These are phyloP conservation scores for Pterocarpus macrocarpus DNA, from an alignment of 306 rosid genomes.

Conservation along the genomic window DNA sequence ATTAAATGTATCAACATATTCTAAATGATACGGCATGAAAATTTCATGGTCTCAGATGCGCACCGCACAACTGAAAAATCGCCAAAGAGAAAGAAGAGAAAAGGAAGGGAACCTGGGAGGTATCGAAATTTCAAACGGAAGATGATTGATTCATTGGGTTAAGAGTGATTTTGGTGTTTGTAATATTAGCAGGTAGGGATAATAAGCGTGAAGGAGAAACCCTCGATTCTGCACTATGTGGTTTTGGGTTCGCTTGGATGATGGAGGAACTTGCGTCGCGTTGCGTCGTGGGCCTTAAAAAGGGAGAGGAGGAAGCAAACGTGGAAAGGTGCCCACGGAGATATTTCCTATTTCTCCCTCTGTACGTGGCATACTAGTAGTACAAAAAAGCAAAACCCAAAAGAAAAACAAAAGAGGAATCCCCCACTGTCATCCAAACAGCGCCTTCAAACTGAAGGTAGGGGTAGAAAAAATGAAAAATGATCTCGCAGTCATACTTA, in stretches of 20 bases:
- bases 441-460: too few species aligned
- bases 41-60: slow-evolving; percentile 44
- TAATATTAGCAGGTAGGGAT: neutral
- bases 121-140: slow-evolving; percentile 34
- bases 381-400: too few species aligned
- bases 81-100: neutral
- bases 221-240: slow-evolving; percentile 50
- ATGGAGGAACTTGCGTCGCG: neutral
- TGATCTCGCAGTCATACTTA: too few species aligned
- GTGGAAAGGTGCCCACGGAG: neutral
- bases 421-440: too few species aligned
- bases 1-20: neutral
- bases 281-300: neutral
- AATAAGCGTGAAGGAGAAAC: slow-evolving; percentile 37
- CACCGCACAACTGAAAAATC: neutral
- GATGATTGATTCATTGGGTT: slow-evolving; percentile 34
- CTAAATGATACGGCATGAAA: slow-evolving; percentile 18
- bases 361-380: too few species aligned
- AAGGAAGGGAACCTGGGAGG: slow-evolving; percentile 39
- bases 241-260: slow-evolving; percentile 32
- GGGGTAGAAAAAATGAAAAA: too few species aligned
- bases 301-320: neutral
- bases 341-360: too few species aligned
- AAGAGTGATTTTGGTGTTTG: slow-evolving; percentile 23
- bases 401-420: too few species aligned